These are phyloP conservation scores for Ascochyta clinopodiicola DNA, from an alignment of 2,329 filamentous ascomycete species.

Conservation along the genomic window DNA sequence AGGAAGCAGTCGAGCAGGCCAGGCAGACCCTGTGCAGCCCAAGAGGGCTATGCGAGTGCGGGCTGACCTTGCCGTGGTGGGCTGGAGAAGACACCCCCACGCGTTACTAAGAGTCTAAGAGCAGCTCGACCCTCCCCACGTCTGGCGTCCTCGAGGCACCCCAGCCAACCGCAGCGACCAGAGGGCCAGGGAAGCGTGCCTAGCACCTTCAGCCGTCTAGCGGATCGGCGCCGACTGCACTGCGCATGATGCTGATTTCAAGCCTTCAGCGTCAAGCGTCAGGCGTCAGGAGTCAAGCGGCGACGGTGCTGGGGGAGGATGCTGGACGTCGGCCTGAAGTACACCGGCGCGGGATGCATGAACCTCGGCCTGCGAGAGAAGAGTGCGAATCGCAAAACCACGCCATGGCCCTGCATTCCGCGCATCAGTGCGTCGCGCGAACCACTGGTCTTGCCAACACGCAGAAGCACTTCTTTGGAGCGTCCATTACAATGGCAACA, in stretches of 20 bases:
- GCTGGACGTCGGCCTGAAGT: conserved; percentile 10
- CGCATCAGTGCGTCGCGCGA: not conserved
- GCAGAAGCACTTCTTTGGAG: not conserved
- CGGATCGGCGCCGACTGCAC: not conserved
- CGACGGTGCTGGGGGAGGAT: not conserved
- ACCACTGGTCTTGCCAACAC: not conserved
- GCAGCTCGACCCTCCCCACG: conserved; percentile 2
- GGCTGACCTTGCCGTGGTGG: conserved; percentile 13
- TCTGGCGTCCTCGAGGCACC: not conserved
- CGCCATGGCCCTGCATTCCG: not conserved
- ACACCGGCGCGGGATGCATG: conserved; percentile 14
- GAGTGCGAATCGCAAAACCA: not conserved
- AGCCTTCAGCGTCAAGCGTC: not conserved
- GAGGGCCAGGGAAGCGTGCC: not conserved
- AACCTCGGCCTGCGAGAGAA: not conserved
- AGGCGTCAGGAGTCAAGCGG: not conserved
- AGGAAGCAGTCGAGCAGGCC: conserved; percentile 1
- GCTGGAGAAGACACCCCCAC: conserved; percentile 20
- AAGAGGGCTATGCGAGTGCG: conserved; percentile 16
- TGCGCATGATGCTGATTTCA: conserved; percentile 3
- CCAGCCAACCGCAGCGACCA: conserved; percentile 2
- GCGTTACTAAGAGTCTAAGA: conserved; percentile 19
- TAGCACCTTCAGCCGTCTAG: conserved; percentile 1
- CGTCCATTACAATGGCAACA: not conserved
- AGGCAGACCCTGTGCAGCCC: conserved; percentile 7